Evolutionary conservation across 2,329 filamentous ascomycete genomes (phyloP).

Genomic region (Hirsutella thompsonii): DNA sequence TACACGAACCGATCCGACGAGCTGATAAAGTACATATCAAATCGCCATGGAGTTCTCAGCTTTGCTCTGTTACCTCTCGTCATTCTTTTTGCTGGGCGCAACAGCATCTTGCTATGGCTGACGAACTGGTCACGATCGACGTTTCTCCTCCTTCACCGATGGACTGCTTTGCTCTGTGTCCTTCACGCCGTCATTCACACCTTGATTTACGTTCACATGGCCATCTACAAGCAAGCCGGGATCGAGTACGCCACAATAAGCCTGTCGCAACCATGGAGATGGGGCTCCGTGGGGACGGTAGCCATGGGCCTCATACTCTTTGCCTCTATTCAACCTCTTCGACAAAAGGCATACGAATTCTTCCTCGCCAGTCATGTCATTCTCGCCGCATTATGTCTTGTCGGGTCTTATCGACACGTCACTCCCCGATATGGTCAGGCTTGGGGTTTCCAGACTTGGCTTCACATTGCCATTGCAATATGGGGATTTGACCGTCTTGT

Average conservation of each 20-base stretch:
- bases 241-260: too few species aligned
- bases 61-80: conserved; percentile 24
- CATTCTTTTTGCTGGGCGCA: conserved; percentile 27
- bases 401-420: conserved; percentile 29
- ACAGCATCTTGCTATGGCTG: conserved; percentile 29
- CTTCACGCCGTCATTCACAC: conserved; percentile 29
- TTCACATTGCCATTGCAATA: conserved; percentile 12
- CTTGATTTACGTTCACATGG: conserved; percentile 17
- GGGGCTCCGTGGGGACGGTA: conserved; percentile 26
- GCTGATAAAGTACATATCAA: conserved; percentile 18
- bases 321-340: conserved; percentile 20
- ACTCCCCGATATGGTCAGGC: conserved; percentile 18
- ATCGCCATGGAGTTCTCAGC: conserved; percentile 23
- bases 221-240: conserved; percentile 1
- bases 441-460: conserved; percentile 28
- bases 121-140: conserved; percentile 34
- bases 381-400: conserved; percentile 23
- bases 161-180: conserved; percentile 26
- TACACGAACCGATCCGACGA: conserved; percentile 10
- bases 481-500: conserved; percentile 14
- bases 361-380: conserved; percentile 30
- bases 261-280: conserved; percentile 18
- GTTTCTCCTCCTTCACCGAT: conserved; percentile 32
- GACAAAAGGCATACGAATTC: conserved; percentile 23
- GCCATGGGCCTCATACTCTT: conserved; percentile 14